Conservation (phyloP, 345 rosid species). For the Raphanus raphanistrum region DNA sequence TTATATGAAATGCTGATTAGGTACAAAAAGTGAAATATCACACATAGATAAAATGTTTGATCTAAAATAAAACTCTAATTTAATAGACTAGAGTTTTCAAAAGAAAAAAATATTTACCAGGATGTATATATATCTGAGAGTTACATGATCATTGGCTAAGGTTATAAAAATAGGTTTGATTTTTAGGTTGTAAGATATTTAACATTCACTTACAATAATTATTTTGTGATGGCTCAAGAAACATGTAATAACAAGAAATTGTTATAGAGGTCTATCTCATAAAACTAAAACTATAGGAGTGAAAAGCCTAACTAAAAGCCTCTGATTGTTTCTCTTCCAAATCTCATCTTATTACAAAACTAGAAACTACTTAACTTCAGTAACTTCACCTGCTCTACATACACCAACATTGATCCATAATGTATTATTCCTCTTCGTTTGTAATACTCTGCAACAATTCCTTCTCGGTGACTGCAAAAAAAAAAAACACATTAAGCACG, state of each 20-base stretch:
- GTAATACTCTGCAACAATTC: conserved; percentile 49
- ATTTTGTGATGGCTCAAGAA: neutral
- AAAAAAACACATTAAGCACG: neutral
- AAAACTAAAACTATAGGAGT: neutral
- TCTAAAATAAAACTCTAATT: too few species aligned
- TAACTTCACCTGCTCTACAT: conserved; percentile 75
- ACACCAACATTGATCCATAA: conserved; percentile 69
- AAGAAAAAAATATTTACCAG: too few species aligned
- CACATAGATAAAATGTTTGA: too few species aligned
- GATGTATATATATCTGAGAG: too few species aligned
- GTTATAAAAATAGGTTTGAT: too few species aligned
- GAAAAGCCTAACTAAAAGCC: conserved; percentile 21
- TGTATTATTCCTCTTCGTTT: conserved; percentile 59
- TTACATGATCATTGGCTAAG: too few species aligned
- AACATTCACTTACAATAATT: neutral
- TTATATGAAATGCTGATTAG: too few species aligned
- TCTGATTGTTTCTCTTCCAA: conserved; percentile 9
- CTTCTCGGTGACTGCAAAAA: conserved; percentile 49
- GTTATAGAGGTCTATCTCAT: neutral
- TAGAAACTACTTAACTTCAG: conserved; percentile 44
- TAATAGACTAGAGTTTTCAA: too few species aligned
- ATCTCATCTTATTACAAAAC: neutral
- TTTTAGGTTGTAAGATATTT: too few species aligned
- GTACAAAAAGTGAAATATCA: too few species aligned
- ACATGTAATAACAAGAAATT: neutral